Conservation (phyloP, 176 grass and related monocot genomes). For the Cymbopogon citratus region DNA sequence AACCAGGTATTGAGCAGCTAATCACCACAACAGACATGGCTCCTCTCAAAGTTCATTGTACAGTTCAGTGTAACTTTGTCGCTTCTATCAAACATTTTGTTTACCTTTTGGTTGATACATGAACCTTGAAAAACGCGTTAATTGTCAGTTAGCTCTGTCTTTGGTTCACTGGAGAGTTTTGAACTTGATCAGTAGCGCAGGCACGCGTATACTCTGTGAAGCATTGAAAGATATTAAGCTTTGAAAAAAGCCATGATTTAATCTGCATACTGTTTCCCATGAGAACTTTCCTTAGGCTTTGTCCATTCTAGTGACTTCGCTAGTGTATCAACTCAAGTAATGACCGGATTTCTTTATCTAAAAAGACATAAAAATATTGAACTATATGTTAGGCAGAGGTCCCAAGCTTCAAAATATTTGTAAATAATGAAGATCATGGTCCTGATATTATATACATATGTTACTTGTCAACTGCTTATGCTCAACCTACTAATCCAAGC, state of each 20-base stretch:
- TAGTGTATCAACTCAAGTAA: background rate
- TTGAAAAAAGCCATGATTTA: background rate
- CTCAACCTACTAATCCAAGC: constrained; percentile 16
- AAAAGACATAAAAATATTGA: background rate
- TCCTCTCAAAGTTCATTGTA: constrained; percentile 30
- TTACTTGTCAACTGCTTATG: constrained; percentile 26
- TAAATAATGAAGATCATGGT: constrained; percentile 14
- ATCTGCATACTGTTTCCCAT: background rate
- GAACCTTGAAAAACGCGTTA: constrained; percentile 34
- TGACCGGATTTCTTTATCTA: background rate
- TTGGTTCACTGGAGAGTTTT: background rate
- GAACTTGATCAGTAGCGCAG: background rate
- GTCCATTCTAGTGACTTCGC: background rate
- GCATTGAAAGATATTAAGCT: background rate
- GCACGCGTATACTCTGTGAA: background rate
- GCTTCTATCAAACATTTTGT: constrained; percentile 16
- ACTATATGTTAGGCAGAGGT: background rate
- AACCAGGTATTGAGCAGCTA: background rate
- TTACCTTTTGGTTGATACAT: constrained; percentile 20
- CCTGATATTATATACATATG: constrained; percentile 1
- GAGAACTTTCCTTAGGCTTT: background rate
- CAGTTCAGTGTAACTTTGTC: constrained; percentile 31
- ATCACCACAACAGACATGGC: constrained; percentile 7
- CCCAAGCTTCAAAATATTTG: background rate
- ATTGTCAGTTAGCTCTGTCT: constrained; percentile 7